A percentile compares a stretch with the other conserved stretches of the same genome.
Conservation (phyloP, 73 alveolate genomes). For the Effrenium voratum region DNA sequence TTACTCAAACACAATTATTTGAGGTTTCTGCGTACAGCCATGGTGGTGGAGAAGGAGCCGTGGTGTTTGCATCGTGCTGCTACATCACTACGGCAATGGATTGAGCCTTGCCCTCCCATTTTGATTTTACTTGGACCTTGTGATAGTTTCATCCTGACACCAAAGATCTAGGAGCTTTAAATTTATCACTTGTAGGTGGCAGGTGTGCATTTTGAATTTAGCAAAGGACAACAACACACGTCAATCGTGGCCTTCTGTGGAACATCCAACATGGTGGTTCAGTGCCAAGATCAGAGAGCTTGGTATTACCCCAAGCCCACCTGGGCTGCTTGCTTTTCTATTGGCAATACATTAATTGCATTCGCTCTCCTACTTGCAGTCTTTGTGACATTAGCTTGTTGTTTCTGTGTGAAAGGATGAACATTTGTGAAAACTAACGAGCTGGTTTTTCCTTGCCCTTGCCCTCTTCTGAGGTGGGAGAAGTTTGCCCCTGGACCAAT, state of each 20-base stretch:
- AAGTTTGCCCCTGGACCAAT: conserved; percentile 48
- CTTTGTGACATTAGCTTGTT: no score
- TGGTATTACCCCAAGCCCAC: conserved; percentile 8
- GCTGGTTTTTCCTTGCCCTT: no score
- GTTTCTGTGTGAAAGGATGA: no score
- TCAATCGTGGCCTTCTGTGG: not conserved
- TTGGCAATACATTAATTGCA: no score
- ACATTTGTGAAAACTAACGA: no score
- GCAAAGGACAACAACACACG: conserved; percentile 6
- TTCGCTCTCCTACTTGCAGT: no score
- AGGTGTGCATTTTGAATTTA: not conserved
- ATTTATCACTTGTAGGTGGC: not conserved
- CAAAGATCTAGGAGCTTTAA: not conserved
- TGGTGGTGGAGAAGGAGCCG: conserved; percentile 37
- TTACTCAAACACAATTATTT: no score
- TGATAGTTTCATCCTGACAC: not conserved
- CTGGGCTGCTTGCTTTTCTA: conserved; percentile 10
- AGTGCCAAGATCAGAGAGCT: not conserved
- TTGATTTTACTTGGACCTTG: not conserved
- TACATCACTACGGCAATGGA: not conserved
- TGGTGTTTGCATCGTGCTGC: not conserved
- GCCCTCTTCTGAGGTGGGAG: conserved; percentile 47
- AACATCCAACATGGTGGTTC: conserved; percentile 9
- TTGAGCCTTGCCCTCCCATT: not conserved
- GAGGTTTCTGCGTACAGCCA: conserved; percentile 36